phyloP scores from a whole-genome alignment of 2,329 filamentous ascomycete species.

The Tolypocladium ovalisporum region DNA sequence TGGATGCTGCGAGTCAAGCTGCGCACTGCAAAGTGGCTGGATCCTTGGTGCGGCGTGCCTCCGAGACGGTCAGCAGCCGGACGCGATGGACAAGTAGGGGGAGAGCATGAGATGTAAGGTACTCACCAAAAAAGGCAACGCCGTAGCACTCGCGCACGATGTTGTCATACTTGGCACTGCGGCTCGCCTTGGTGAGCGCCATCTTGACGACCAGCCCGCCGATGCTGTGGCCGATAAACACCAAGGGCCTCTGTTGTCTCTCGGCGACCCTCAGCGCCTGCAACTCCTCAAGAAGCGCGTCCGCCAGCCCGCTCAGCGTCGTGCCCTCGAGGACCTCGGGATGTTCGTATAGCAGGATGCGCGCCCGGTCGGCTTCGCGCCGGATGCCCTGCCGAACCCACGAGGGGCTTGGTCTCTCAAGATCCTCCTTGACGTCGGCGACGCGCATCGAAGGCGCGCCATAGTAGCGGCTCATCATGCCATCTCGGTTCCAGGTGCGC shows the following conservation, averaged over 20 bases:
- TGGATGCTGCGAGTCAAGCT: conserved; percentile 45
- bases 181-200: conserved; percentile 37
- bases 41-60: conserved; percentile 52
- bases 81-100: not conserved
- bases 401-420: conserved; percentile 21
- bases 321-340: conserved; percentile 28
- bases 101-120: conserved; percentile 5
- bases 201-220: conserved; percentile 50
- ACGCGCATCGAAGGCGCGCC: conserved; percentile 28
- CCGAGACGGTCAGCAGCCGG: not conserved
- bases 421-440: conserved; percentile 14
- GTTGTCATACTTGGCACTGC: conserved; percentile 23
- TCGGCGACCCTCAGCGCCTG: conserved; percentile 19
- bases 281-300: conserved; percentile 35
- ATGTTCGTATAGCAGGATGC: conserved; percentile 42
- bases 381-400: conserved; percentile 45
- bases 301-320: conserved; percentile 32
- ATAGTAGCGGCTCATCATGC: conserved; percentile 35
- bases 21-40: conserved; percentile 49
- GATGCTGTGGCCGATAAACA: conserved; percentile 51
- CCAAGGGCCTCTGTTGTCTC: conserved; percentile 35
- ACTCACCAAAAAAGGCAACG: conserved; percentile 46
- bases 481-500: conserved; percentile 42
- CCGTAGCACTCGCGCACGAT: conserved; percentile 48
- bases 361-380: conserved; percentile 32